Base-by-base conservation (phyloP, 371 early-diverging fungal species). In the Lichtheimia ornata region DNA sequence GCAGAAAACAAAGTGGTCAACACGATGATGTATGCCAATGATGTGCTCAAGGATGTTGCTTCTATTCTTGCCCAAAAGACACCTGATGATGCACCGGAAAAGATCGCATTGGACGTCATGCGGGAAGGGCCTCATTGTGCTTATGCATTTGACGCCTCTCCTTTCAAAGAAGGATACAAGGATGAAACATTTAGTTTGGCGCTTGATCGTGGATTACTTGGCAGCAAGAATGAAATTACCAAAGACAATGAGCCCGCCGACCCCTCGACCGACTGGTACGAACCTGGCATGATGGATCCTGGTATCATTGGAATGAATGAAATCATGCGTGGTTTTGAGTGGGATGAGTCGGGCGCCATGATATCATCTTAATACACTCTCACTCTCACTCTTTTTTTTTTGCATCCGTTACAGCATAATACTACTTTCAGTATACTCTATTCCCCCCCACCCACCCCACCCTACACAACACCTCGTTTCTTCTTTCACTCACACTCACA, bases 151-250 rank as follows among this genome's bases (percentile, higher is more conserved):
- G 65, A 65, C 7, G 35, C 35, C 5, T 62, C 63, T 14, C 63
- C 73, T 2, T 40, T 76, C 13, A 74, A 77, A 61, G 78, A 72
- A 59, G 73, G 71, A 1, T 74, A 66, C 51, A 73, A 78, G 45
- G 79, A 74, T 44, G 72, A 74, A 45, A 66, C 70, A 9, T 45
- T 24, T 24, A 50, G 14, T 47, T 53, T 53, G 27, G 55, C 60
- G 28, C 61, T 43, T 7, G 51, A 24, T 9, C 5, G 47, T 18
- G 47, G 47, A 47, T 47, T 17, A n/a, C 11, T 35, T 35, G 35
- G 35, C 35, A 30, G 35, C 35, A 30, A 15, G 57, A 22, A 49
- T 35, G 17, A 62, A 61, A 56, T 30, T 35, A 20, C 18, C 43
- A 18, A 40, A 61, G 30, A 12, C 47, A 47, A 22, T 47, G 47